Evolutionary conservation across 1,284 basidiomycete genomes (phyloP).

Genomic region (Ceraceosorus bombacis): DNA sequence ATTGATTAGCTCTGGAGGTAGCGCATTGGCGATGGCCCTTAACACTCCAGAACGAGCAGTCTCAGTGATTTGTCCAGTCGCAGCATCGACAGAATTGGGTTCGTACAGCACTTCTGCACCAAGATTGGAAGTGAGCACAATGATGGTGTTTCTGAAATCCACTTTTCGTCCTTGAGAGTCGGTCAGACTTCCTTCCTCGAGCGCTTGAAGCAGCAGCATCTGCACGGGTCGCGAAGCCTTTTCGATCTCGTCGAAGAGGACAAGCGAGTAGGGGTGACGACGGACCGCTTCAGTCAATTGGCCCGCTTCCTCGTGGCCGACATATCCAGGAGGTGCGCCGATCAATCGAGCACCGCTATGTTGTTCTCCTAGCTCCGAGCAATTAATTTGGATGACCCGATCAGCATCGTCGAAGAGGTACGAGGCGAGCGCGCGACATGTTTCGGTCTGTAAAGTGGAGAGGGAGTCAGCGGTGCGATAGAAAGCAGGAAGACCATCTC

Average conservation of each 20-base stretch:
- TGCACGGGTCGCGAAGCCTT: constrained; percentile 89
- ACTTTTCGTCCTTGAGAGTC: constrained; percentile 45
- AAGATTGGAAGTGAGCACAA: constrained; percentile 55
- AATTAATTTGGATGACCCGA: constrained; percentile 58
- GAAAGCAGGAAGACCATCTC: constrained; percentile 63
- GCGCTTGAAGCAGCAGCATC: constrained; percentile 77
- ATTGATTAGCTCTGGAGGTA: constrained; percentile 78
- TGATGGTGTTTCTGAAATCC: constrained; percentile 47
- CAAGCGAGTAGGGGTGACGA: constrained; percentile 45
- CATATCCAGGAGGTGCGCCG: constrained; percentile 61
- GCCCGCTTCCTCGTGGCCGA: constrained; percentile 83
- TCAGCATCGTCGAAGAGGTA: constrained; percentile 55
- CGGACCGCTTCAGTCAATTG: constrained; percentile 52
- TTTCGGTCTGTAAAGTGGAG: constrained; percentile 1
- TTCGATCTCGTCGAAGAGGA: constrained; percentile 49
- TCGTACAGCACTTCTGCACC: constrained; percentile 69
- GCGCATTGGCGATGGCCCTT: constrained; percentile 56
- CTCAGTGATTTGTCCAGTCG: constrained; percentile 61
- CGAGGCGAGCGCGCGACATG: constrained; percentile 48
- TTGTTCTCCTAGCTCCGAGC: constrained; percentile 52
- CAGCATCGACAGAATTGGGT: constrained; percentile 58
- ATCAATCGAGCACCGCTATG: constrained; percentile 56
- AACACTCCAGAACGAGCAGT: constrained; percentile 65
- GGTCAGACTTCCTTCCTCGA: constrained; percentile 79
- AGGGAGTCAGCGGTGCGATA: too few relatives aligned